A percentile compares a stretch with the other conserved stretches of the same genome.
Conservation (phyloP, 345 rosid genomes). For the Moricandia arvensis region DNA sequence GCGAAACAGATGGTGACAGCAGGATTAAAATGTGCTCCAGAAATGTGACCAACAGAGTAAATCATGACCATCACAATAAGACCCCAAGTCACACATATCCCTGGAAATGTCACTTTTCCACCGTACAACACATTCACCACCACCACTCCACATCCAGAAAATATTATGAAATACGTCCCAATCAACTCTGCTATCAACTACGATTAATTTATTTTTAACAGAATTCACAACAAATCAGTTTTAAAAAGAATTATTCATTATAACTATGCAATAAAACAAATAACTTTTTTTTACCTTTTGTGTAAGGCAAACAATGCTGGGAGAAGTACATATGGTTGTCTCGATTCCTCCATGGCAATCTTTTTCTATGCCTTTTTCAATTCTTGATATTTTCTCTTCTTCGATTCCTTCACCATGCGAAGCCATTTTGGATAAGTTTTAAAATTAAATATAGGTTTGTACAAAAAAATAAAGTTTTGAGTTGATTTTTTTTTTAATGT, state of each 20-base stretch:
- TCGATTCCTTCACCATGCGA: slow-evolving; percentile 13
- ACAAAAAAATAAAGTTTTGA: background rate
- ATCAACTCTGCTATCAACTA: slow-evolving; percentile 65
- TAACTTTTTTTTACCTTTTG: slow-evolving; percentile 18
- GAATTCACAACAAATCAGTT: background rate
- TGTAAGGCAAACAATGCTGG: slow-evolving; percentile 29
- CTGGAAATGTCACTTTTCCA: slow-evolving; percentile 63
- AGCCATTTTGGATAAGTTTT: slow-evolving; percentile 9
- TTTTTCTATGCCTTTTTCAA: slow-evolving; percentile 19
- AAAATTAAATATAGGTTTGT: background rate
- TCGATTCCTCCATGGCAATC: slow-evolving; percentile 26
- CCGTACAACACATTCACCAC: slow-evolving; percentile 57
- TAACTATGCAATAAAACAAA: background rate
- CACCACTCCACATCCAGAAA: slow-evolving; percentile 71
- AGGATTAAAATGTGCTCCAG: slow-evolving; percentile 85
- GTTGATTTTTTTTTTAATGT: background rate
- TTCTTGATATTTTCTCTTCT: slow-evolving; percentile 34
- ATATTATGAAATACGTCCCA: slow-evolving; percentile 70
- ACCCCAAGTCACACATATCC: slow-evolving; percentile 65
- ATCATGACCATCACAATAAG: slow-evolving; percentile 73
- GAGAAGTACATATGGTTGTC: slow-evolving; percentile 29
- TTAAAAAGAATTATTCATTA: background rate
- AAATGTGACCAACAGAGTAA: slow-evolving; percentile 67
- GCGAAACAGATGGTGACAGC: slow-evolving; percentile 69
- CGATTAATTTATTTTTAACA: background rate